Evolutionary conservation across 441 rosid genomes (phyloP), one percentile per base, ranked within the genome.

Genomic region (Sinapis alba): DNA sequence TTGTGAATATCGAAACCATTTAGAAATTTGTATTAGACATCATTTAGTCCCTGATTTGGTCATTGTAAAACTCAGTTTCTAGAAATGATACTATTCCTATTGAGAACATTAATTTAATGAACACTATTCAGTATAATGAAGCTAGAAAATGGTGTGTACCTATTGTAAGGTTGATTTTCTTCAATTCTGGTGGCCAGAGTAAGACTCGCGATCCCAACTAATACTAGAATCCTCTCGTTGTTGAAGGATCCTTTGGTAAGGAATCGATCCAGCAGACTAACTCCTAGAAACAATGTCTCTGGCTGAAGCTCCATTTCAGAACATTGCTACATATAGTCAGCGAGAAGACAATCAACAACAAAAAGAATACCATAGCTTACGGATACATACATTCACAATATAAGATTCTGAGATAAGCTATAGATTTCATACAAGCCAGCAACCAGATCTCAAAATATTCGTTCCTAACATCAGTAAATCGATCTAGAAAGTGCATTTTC

Each of bases 81-180:
- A 27, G 15, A 36, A 24, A 68, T 62, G 74, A 23, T n/a, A 45
- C 27, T 38, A 18, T 56, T 64, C 54, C 56, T 70, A 64, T 32
- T 23, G 45, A 64, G 62, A 45, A 15, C 56, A 71, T 19, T 26
- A 4, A 54, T 21, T 64, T 38, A 53, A 27, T 68, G 58, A 61
- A 20, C 26, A 36, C 21, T 36, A 62, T 3, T 41, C 63, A 68
- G n/a, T 13, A 75, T 34, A 18, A 68, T 19, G 57, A 53, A 62
- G 67, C 23, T 21, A 3, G 19, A 72, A 19, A 51, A 72, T 30
- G 73, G 36, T 36, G 63, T 61, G 78, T 81, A 87, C 98, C 89
- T 81, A 76, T 93, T 93, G 79, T 88, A 89, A 64, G 95, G 97
- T 80, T 93, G 99, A 54, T 93, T 96, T 86, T 96, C 99, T 82